Base-by-base conservation (phyloP, 2,329 filamentous ascomycete species). In the Uncinocarpus reesii region DNA sequence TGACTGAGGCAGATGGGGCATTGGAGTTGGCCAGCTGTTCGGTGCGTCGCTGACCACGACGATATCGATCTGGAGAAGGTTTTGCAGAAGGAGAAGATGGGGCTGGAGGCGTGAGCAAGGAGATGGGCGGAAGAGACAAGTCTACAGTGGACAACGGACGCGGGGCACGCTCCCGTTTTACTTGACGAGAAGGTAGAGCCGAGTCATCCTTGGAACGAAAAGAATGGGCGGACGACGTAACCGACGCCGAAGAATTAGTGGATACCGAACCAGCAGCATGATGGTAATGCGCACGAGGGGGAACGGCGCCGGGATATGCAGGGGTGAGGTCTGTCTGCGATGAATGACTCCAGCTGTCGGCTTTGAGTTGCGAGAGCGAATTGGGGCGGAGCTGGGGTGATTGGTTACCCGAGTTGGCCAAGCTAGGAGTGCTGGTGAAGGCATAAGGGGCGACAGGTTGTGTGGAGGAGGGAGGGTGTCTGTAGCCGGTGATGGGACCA, bases 11-110 rank as follows among this genome's bases (percentile, higher is more conserved):
- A 8, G 41, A 34, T 34, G 34, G 26, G 2, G 20, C 34, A 16
- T 23, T 32, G 23, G 46, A 36, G 4, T 28, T 50, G 15, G 16
- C 20, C 11, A 29, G 48, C 55, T n/a, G n/a, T n/a, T 80, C 79
- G 13, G 70, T 66, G 52, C 77, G 72, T 55, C 77, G 76, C 50
- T 76, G 72, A 48, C 74, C 74, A 51, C 88, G 82, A 58, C 88
- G 78, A 63, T 95, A 95, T 51, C 90, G 80, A 63, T 95, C 88
- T 1, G 86, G 86, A 1, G 84, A 80, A 18, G 81, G 72, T 59
- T 87, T 88, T 38, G 72, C 66, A 18, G 78, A 72, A 3, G 75
- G 71, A 35, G 81, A 75, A 45, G 75, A 71, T n/a, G 69, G 55
- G 23, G 70, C 65, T 68, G 82, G 60, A 56, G 74, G 67, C 63